phyloP scores from a whole-genome alignment of 2,329 filamentous ascomycete species.

The Cordyceps tenuipes region DNA sequence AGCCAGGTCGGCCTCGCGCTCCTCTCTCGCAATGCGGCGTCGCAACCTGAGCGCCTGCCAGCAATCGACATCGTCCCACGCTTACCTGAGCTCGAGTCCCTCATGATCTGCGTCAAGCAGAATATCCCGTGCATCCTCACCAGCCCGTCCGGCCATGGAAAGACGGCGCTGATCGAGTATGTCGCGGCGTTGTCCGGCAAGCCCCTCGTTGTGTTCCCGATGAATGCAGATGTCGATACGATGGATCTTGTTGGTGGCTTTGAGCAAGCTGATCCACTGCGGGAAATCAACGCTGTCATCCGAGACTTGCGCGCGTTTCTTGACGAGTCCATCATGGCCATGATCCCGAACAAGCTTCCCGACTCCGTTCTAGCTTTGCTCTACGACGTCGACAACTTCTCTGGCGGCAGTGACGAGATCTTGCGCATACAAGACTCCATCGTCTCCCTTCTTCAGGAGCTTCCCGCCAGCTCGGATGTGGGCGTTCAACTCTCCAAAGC shows the following conservation, averaged over 20 bases:
- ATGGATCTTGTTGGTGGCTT: slow-evolving; percentile 97
- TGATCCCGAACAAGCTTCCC: slow-evolving; percentile 39
- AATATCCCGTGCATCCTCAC: slow-evolving; percentile 85
- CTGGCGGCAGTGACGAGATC: slow-evolving; percentile 31
- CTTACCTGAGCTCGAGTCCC: slow-evolving; percentile 69
- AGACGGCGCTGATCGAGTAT: slow-evolving; percentile 71
- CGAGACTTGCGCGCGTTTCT: slow-evolving; percentile 43
- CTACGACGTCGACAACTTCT: slow-evolving; percentile 37
- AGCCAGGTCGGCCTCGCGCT: slow-evolving; percentile 75
- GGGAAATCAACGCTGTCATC: slow-evolving; percentile 55
- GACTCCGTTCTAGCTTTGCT: slow-evolving; percentile 41
- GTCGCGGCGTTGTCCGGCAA: slow-evolving; percentile 74
- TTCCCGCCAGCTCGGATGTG: slow-evolving; percentile 38
- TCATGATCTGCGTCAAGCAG: slow-evolving; percentile 79
- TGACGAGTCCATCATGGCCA: slow-evolving; percentile 39
- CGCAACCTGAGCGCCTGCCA: slow-evolving; percentile 44
- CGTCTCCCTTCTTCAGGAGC: slow-evolving; percentile 30
- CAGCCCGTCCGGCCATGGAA: slow-evolving; percentile 77
- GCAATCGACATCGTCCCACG: slow-evolving; percentile 43
- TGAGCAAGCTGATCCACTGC: slow-evolving; percentile 79
- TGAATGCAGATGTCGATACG: slow-evolving; percentile 92
- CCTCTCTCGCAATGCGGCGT: slow-evolving; percentile 49
- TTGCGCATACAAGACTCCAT: slow-evolving; percentile 30
- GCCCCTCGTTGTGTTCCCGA: slow-evolving; percentile 69
- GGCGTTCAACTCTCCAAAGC: slow-evolving; percentile 39